Evolutionary conservation across 2,329 filamentous ascomycete genomes (phyloP).

Genomic region (Talaromyces sp.): DNA sequence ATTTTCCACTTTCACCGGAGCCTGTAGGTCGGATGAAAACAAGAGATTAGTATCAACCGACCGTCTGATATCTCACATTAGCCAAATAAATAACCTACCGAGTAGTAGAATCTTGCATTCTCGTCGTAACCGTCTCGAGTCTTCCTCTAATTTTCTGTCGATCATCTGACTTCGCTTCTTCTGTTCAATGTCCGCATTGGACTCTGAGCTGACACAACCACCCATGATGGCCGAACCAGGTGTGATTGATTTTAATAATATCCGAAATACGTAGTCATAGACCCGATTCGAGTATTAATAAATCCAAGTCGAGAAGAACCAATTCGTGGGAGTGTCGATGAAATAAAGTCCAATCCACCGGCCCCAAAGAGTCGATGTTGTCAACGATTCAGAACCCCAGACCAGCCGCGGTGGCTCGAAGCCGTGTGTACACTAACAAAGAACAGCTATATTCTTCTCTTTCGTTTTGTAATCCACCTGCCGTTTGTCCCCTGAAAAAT

Average conservation of each 20-base stretch:
- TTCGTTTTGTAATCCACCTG: neutral
- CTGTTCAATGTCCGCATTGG: constrained; percentile 77
- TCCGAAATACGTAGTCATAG: neutral
- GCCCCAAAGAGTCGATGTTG: neutral
- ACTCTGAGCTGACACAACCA: constrained; percentile 84
- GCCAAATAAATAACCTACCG: constrained; percentile 58
- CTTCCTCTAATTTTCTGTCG: constrained; percentile 89
- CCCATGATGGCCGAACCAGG: constrained; percentile 63
- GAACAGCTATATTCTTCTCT: neutral
- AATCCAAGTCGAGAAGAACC: neutral
- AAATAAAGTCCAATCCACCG: neutral
- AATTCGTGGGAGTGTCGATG: neutral
- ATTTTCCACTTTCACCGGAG: constrained; percentile 97
- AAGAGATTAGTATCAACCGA: neutral
- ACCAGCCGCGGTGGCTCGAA: constrained; percentile 9
- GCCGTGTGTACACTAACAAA: constrained; percentile 6
- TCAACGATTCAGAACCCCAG: constrained; percentile 5
- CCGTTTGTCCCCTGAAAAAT: neutral
- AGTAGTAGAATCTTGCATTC: constrained; percentile 98
- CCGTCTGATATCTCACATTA: neutral
- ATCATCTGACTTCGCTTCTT: constrained; percentile 97
- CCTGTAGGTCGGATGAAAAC: constrained; percentile 54
- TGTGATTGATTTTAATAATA: neutral
- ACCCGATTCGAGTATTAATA: neutral
- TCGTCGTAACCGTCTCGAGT: constrained; percentile 84